Conservation (phyloP, 345 rosid species). For the Salix viminalis region DNA sequence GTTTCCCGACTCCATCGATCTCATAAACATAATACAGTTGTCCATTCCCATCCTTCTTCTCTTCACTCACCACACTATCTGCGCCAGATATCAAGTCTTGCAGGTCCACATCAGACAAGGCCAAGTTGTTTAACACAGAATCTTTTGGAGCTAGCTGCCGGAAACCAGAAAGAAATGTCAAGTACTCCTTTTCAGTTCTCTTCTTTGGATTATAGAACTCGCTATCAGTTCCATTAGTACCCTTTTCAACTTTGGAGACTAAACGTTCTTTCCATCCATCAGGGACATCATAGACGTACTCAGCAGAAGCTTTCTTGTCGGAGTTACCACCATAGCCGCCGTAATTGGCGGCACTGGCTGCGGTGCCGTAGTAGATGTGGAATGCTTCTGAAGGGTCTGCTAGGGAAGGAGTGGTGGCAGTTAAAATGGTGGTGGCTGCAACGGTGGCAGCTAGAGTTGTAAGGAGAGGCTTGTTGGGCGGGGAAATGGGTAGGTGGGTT, state of each 20-base stretch:
- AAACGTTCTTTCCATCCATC: conserved; percentile 88
- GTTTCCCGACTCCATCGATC: conserved; percentile 64
- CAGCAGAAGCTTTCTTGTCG: conserved; percentile 80
- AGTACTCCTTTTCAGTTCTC: conserved; percentile 75
- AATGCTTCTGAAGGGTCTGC: conserved; percentile 39
- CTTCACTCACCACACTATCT: conserved; percentile 53
- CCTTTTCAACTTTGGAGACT: conserved; percentile 93
- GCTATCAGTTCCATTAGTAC: conserved; percentile 87
- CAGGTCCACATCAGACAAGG: conserved; percentile 72
- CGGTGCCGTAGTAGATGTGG: conserved; percentile 81
- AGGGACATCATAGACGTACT: conserved; percentile 84
- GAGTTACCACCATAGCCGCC: conserved; percentile 91
- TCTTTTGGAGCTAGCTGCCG: conserved; percentile 75
- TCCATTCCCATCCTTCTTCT: conserved; percentile 60
- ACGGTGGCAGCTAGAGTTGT: conserved; percentile 35
- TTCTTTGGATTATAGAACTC: conserved; percentile 87
- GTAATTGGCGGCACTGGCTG: conserved; percentile 93
- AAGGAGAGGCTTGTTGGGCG: conserved; percentile 22
- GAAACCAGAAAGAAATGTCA: conserved; percentile 76
- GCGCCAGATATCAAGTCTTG: conserved; percentile 83
- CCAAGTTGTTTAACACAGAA: conserved; percentile 66
- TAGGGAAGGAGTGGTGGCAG: conserved; percentile 41
- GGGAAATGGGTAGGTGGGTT: conserved; percentile 12
- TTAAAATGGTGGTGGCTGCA: conserved; percentile 48
- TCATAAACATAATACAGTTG: conserved; percentile 78